Base-by-base conservation (phyloP, 352 stramenopile genomes). In the Pythium chondricola region DNA sequence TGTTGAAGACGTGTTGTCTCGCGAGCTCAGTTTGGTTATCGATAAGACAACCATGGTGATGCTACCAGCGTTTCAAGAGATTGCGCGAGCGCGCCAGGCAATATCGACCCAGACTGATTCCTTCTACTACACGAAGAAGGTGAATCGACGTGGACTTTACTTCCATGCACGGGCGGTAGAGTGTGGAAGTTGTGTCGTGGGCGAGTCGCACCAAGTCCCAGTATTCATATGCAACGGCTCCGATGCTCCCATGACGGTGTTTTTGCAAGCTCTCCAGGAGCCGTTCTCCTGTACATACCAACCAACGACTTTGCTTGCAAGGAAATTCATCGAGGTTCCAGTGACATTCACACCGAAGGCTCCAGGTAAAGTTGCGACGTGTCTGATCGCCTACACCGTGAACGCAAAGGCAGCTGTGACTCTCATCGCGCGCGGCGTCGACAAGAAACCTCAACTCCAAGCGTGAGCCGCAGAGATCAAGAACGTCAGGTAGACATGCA, bases 141-240 rank as follows among this genome's bases (percentile, higher is more conserved):
- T 70, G 22, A 85, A 84, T 37, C 82, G 80, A 18, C 63, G 66
- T 26, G 81, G 78, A 0, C 47, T 94, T 31, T 94, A 92, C 51
- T 94, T 94, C 45, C 80, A 92, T 29, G 78, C 83, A 5, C 73
- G 75, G 48, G 78, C 75, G n/a, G 80, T 94, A 26, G 83, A 94
- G 26, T 94, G 78, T 48, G 83, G 83, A 29, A 79, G 65, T 33
- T 88, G 75, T 51, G 62, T 69, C 22, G 67, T 92, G 31, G 78
- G 76, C 21, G 74, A 88, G 51, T 86, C 67, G 7, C 80, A 90
- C 22, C 68, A 87, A 62, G 80, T 91, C 26, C 74, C 80, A 14
- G 80, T 94, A 25, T 91, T 88, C 51, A 74, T 94, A 22, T 94
- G 83, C 71, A 94, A 94, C 54, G 80, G 83, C 30, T 88, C 80